These are phyloP conservation scores for Pichia sp. DNA, from an alignment of 1,139 yeast genomes.

Conservation along the genomic window DNA sequence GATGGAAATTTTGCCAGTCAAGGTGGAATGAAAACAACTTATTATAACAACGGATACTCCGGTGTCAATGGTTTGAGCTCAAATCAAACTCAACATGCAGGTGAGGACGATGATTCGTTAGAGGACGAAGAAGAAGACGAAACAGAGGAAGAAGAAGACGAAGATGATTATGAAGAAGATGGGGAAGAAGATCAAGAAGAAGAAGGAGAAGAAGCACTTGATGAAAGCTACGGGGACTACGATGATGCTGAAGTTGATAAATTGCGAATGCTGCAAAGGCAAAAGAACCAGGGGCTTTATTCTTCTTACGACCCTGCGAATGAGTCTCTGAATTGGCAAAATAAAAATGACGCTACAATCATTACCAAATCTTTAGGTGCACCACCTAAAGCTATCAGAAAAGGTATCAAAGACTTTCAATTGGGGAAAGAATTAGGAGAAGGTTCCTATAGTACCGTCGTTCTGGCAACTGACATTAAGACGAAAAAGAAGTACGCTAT, in stretches of 20 bases:
- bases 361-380: slow-evolving; percentile 5
- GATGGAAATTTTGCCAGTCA: no score
- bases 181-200: no score
- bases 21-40: no score
- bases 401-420: slow-evolving; percentile 64
- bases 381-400: slow-evolving; percentile 40
- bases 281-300: slow-evolving; percentile 11
- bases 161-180: slow-evolving; percentile 10
- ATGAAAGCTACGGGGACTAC: slow-evolving; percentile 8
- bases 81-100: background rate
- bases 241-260: slow-evolving; percentile 17
- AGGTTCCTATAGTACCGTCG: slow-evolving; percentile 78
- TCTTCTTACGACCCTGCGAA: background rate
- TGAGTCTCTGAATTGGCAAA: background rate
- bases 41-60: background rate
- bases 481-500: slow-evolving; percentile 63
- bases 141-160: slow-evolving; percentile 8
- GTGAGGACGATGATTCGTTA: background rate
- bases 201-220: slow-evolving; percentile 1
- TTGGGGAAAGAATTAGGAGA: slow-evolving; percentile 73
- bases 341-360: slow-evolving; percentile 12
- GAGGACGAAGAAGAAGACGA: background rate
- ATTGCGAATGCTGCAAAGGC: slow-evolving; percentile 11
- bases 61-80: background rate
- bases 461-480: slow-evolving; percentile 58